Conservation (phyloP, 140 eudicot species). For the Anethum foeniculum region DNA sequence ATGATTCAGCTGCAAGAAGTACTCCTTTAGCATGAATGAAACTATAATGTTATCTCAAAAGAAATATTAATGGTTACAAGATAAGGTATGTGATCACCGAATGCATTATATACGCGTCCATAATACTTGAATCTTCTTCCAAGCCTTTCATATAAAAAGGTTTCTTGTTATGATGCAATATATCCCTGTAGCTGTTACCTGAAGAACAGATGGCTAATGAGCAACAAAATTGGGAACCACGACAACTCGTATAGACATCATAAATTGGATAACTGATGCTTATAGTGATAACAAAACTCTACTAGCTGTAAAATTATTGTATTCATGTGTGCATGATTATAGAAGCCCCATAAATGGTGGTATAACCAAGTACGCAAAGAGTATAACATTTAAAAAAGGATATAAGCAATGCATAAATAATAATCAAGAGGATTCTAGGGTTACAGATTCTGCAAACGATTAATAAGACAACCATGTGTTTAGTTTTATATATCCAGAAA, state of each 20-base stretch:
- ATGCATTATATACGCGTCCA: slow-evolving; percentile 86
- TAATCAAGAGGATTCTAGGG: not conserved
- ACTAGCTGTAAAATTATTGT: not conserved
- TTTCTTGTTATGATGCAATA: slow-evolving; percentile 85
- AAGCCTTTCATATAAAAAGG: slow-evolving; percentile 77
- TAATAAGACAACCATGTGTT: not conserved
- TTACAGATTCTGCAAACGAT: not conserved
- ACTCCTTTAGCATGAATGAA: not conserved
- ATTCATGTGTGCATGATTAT: not conserved
- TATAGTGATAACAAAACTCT: not conserved
- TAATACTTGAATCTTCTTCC: slow-evolving; percentile 70
- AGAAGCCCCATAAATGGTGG: not conserved
- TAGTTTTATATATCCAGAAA: not conserved
- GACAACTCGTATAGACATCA: not conserved
- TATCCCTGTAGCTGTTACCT: slow-evolving; percentile 88
- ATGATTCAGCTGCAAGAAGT: slow-evolving; percentile 70
- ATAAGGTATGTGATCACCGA: slow-evolving; percentile 39
- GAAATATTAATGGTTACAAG: not conserved
- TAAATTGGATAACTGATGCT: not conserved
- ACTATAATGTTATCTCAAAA: not conserved
- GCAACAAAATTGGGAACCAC: not conserved
- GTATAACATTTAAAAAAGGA: not conserved
- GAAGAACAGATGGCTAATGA: slow-evolving; percentile 11
- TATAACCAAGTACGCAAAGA: not conserved
- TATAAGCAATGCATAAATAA: too few species aligned